Base-by-base conservation (phyloP, 208 protist genomes). In the Angomonas deanei region DNA sequence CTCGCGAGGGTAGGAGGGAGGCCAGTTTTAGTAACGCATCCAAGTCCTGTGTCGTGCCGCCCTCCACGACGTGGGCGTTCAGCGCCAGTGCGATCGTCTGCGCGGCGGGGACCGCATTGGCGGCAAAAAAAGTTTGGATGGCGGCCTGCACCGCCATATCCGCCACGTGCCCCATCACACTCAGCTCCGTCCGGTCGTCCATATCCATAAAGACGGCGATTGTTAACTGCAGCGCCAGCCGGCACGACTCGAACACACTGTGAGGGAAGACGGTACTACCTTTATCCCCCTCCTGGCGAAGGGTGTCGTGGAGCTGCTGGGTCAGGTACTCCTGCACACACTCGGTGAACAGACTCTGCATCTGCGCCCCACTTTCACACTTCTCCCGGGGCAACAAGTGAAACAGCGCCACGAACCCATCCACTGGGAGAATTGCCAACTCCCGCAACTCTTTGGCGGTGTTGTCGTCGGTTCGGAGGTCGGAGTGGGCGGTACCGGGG, bases 21-120 rank as follows among this genome's bases (percentile, higher is more conserved):
- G 71, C 74, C 39, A 93, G 76, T 26, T 85, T 81, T n/a, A 93
- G 64, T 19, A 93, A 71, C 4, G 76, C 86, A 58, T 91, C 76
- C 36, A 93, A 58, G 3, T 62, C 52, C 8, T 58, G 67, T 24
- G 66, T 36, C 23, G 48, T 24, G 4, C 24, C 31, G 26, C 63
- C 65, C 32, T 71, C 33, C 49, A 61, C 64, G 0, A 80, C 47
- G 17, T 85, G 72, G 23, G 48, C 49, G 62, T 84, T 55, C 39
- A 92, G 70, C 11, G 82, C 78, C 54, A 78, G 70, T 11, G 80
- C 80, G 6, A 93, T 62, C 23, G 86, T 82, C 57, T 80, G 52
- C 42, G 72, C 68, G 3, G 74, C 83, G 24, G 72, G 78, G n/a
- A 52, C 54, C 30, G 78, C 80, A 24, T 68, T 55, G 2, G 31